These are phyloP conservation scores for Claviceps paspali DNA, from an alignment of 2,329 filamentous ascomycete species.

Conservation along the genomic window DNA sequence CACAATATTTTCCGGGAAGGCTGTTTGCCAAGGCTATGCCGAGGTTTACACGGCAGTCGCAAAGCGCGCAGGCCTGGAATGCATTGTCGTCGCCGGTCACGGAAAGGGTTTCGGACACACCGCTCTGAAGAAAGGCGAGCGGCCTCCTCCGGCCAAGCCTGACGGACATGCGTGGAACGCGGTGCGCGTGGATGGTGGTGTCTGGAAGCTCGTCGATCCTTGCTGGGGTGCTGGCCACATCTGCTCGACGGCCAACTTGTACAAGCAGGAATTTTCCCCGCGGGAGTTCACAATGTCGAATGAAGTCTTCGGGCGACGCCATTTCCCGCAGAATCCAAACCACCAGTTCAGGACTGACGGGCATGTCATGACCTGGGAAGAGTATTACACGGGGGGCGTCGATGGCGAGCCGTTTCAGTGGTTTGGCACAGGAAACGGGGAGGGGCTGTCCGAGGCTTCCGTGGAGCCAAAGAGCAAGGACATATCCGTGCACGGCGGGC, in stretches of 20 bases:
- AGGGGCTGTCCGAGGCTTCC: conserved; percentile 39
- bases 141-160: conserved; percentile 46
- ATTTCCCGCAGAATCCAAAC: conserved; percentile 56
- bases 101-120: conserved; percentile 74
- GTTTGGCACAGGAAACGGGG: conserved; percentile 28
- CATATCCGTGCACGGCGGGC: conserved; percentile 42
- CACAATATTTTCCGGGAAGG: conserved; percentile 61
- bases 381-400: conserved; percentile 56
- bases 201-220: conserved; percentile 81
- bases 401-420: conserved; percentile 32
- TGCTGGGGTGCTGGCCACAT: conserved; percentile 86
- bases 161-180: conserved; percentile 84
- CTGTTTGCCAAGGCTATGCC: conserved; percentile 87
- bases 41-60: conserved; percentile 68
- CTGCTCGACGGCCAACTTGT: conserved; percentile 33
- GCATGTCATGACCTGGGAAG: conserved; percentile 55
- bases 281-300: conserved; percentile 47
- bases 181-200: conserved; percentile 68
- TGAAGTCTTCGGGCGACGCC: conserved; percentile 63
- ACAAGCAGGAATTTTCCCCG: conserved; percentile 53
- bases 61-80: conserved; percentile 63
- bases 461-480: conserved; percentile 38
- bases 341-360: conserved; percentile 68
- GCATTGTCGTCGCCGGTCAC: conserved; percentile 58
- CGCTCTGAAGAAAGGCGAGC: conserved; percentile 45